A percentile compares a stretch with the other conserved stretches of the same genome.
Conservation (phyloP, 768 basidiomycete genomes). For the Tylopilus cervinicoccineus region DNA sequence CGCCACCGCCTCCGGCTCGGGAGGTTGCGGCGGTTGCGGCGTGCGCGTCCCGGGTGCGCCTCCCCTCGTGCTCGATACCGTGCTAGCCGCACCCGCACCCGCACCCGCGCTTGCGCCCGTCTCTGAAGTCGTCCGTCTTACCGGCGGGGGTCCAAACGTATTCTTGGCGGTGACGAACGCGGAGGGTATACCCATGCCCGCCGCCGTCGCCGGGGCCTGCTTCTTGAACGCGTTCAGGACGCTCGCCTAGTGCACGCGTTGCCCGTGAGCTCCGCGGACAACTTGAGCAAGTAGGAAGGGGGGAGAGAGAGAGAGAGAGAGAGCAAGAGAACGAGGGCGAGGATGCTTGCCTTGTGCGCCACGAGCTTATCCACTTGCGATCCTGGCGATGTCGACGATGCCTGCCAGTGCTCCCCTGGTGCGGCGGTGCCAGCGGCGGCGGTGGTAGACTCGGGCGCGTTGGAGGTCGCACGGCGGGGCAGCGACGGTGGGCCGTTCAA, state of each 20-base stretch:
- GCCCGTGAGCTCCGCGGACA: too few relatives aligned
- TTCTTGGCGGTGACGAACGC: conserved; percentile 43
- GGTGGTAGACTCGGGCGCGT: not conserved
- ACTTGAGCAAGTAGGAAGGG: not conserved
- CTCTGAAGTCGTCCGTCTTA: conserved; percentile 32
- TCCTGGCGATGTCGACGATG: conserved; percentile 3
- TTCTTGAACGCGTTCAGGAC: conserved; percentile 23
- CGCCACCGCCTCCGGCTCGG: conserved; percentile 34
- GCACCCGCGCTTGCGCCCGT: conserved; percentile 2
- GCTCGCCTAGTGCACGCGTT: conserved; percentile 15
- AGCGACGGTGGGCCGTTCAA: not conserved
- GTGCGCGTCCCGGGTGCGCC: conserved; percentile 19
- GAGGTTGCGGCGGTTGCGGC: not conserved
- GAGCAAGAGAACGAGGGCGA: too few relatives aligned
- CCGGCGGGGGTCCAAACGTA: conserved; percentile 51
- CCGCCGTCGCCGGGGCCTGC: conserved; percentile 37
- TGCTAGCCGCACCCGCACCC: not conserved
- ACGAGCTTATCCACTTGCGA: conserved; percentile 26
- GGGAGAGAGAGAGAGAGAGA: not conserved
- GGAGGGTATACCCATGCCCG: conserved; percentile 35
- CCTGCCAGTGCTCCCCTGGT: too few relatives aligned
- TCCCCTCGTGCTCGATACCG: too few relatives aligned
- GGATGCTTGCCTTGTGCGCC: conserved; percentile 22
- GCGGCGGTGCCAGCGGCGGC: too few relatives aligned
- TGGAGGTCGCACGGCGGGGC: not conserved